phyloP scores from a whole-genome alignment of 139 green algal species.

The Chlorella sp. region DNA sequence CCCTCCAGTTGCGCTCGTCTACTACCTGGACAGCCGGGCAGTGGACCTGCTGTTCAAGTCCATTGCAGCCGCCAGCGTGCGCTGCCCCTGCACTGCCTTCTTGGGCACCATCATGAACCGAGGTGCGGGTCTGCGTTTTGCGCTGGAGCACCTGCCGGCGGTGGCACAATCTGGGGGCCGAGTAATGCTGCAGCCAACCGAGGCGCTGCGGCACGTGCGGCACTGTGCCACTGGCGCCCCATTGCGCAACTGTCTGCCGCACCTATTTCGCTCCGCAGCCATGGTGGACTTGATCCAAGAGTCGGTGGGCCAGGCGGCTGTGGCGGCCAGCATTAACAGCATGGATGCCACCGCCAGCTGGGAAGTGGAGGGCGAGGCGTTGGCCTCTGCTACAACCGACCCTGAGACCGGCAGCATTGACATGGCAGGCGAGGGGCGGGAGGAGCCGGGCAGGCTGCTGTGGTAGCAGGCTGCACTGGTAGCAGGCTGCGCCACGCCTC shows the following conservation, averaged over 20 bases:
- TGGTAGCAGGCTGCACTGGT: not conserved
- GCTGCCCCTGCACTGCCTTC: not conserved
- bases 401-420: not conserved
- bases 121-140: not conserved
- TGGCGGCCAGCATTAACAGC: not conserved
- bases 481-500: not conserved
- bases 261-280: not conserved
- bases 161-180: too few species aligned
- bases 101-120: slow-evolving; percentile 13
- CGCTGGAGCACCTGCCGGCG: too few species aligned
- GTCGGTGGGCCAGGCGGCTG: not conserved
- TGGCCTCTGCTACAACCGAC: not conserved
- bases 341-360: too few species aligned
- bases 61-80: not conserved
- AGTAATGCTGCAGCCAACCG: too few species aligned
- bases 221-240: too few species aligned
- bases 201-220: too few species aligned
- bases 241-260: too few species aligned
- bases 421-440: not conserved
- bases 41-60: not conserved
- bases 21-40: slow-evolving; percentile 3
- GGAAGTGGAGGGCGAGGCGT: not conserved
- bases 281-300: slow-evolving; percentile 19
- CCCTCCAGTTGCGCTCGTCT: not conserved
- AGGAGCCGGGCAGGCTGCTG: too few species aligned